phyloP scores from a whole-genome alignment of 768 basidiomycete genomes.

The Lyophyllum semitale region DNA sequence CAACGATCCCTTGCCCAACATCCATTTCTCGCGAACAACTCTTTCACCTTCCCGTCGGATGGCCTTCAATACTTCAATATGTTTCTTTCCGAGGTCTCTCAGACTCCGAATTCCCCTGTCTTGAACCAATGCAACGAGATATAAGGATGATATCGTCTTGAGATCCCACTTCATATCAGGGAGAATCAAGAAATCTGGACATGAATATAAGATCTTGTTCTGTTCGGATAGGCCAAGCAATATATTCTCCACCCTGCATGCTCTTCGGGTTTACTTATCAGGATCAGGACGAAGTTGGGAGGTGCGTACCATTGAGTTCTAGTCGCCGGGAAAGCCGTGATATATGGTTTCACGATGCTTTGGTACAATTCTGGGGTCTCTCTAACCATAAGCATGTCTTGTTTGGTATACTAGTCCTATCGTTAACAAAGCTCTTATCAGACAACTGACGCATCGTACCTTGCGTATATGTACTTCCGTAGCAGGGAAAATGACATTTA shows the following conservation, averaged over 20 bases:
- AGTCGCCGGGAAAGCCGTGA: constrained; percentile 68
- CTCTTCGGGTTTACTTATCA: not conserved
- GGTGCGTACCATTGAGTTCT: constrained; percentile 76
- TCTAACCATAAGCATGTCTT: constrained; percentile 68
- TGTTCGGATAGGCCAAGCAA: constrained; percentile 75
- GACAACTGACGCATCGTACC: constrained; percentile 33
- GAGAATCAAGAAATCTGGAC: constrained; percentile 70
- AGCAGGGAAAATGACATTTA: constrained; percentile 85
- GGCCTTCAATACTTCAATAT: constrained; percentile 65
- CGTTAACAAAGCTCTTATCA: not conserved
- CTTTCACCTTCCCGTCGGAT: constrained; percentile 60
- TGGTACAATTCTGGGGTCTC: constrained; percentile 85
- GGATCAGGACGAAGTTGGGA: not conserved
- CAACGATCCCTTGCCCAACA: constrained; percentile 58
- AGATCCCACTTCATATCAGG: constrained; percentile 99
- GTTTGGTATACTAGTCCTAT: constrained; percentile 66
- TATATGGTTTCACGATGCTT: constrained; percentile 75
- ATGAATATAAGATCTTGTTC: constrained; percentile 68
- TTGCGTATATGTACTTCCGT: constrained; percentile 90
- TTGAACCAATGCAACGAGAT: constrained; percentile 79
- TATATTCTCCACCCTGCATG: constrained; percentile 80
- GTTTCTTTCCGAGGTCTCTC: constrained; percentile 68
- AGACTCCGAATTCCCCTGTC: constrained; percentile 66
- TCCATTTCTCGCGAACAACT: constrained; percentile 66
- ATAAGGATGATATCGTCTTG: constrained; percentile 71